Base-by-base conservation (phyloP, 352 stramenopile genomes). In the Phytophthora brassicae region DNA sequence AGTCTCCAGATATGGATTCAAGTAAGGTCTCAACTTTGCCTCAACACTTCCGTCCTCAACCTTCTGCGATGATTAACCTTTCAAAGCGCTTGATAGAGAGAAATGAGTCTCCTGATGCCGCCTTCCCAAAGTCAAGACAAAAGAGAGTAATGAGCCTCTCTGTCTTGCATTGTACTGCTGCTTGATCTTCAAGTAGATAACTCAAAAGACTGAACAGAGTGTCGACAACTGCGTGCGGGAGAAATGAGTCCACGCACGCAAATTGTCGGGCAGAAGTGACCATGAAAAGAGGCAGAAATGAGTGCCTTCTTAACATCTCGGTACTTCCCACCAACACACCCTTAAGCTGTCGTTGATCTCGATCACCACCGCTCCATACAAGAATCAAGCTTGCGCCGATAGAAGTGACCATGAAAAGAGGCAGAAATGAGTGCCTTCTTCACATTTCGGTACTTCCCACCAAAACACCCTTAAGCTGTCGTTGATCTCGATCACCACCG, bases 351-450 rank as follows among this genome's bases (percentile, higher is more conserved):
- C 19, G 6, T 35, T 0, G 44, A 59, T 38, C 28, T 13, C 26
- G 12, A 14, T n/a, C n/a, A 72, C 63, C 57, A 72, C 29, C 64
- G 49, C 3, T 62, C 52, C 28, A 88, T 81, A 47, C 79, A 89
- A 7, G 79, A 81, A 35, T 87, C 77, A 35, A 89, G 65, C 42
- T 88, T 89, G 16, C 66, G 60, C 59, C 81, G 78, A 33, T n/a
- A n/a, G n/a, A n/a, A n/a, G n/a, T n/a, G n/a, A n/a, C n/a, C n/a
- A n/a, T n/a, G n/a, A n/a, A n/a, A n/a, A n/a, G n/a, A n/a, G n/a
- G n/a, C n/a, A n/a, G n/a, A n/a, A n/a, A n/a, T n/a, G n/a, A n/a
- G n/a, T n/a, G n/a, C n/a, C n/a, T n/a, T n/a, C n/a, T n/a, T n/a
- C n/a, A n/a, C n/a, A n/a, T n/a, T n/a, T n/a, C n/a, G n/a, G n/a